Conservation (phyloP, 1,284 basidiomycete species). For the Puccinia horiana region DNA sequence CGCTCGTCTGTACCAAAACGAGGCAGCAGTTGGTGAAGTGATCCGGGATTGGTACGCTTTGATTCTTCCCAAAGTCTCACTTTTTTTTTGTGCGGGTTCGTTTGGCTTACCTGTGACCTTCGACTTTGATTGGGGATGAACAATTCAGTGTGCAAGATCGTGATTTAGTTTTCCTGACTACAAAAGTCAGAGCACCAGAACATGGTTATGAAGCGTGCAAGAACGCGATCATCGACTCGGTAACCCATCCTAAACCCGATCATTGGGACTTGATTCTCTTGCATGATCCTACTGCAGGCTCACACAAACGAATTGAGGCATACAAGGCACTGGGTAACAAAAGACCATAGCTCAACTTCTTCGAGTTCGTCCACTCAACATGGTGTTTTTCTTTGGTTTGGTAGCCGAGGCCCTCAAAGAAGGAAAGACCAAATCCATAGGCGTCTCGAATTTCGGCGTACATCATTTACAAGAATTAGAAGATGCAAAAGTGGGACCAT, state of each 20-base stretch:
- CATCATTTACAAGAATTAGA: conserved; percentile 76
- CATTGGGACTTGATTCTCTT: conserved; percentile 78
- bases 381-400: background rate
- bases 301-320: conserved; percentile 66
- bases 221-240: conserved; percentile 53
- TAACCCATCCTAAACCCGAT: conserved; percentile 50
- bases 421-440: conserved; percentile 71
- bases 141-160: conserved; percentile 53
- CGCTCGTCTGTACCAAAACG: conserved; percentile 74
- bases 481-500: conserved; percentile 64
- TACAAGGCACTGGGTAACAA: conserved; percentile 58
- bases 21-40: conserved; percentile 66
- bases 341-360: conserved; percentile 60
- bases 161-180: conserved; percentile 68
- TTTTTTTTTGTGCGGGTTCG: conserved; percentile 54
- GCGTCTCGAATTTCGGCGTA: conserved; percentile 74
- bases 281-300: conserved; percentile 70
- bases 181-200: conserved; percentile 54
- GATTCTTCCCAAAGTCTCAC: background rate
- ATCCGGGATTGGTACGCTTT: conserved; percentile 60
- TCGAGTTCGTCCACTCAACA: no score
- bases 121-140: background rate
- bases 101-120: background rate
- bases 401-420: conserved; percentile 66
- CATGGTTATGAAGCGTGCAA: conserved; percentile 52